phyloP scores from a whole-genome alignment of 306 rosid species.

The Glycyrrhiza uralensis region DNA sequence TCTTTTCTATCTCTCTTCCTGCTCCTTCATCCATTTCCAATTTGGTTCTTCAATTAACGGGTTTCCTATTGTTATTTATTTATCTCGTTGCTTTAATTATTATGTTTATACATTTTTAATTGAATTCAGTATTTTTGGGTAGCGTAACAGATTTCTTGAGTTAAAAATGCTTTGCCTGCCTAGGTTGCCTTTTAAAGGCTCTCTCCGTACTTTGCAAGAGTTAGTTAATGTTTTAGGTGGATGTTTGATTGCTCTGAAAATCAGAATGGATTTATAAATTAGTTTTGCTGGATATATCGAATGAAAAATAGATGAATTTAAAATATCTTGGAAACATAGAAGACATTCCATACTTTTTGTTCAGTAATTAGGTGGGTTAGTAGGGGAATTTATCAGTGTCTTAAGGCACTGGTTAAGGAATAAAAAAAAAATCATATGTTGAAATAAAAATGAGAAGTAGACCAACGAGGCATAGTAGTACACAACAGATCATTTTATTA shows the following conservation, averaged over 20 bases:
- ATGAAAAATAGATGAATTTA: not conserved
- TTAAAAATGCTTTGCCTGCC: not conserved
- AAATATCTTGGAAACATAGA: no score
- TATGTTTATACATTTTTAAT: not conserved
- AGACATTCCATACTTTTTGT: not conserved
- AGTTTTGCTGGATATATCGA: no score
- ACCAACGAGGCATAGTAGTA: not conserved
- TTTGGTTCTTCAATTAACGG: not conserved
- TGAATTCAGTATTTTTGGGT: not conserved
- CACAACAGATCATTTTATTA: no score
- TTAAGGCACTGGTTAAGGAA: no score
- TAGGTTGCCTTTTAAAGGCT: not conserved
- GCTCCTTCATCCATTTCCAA: not conserved
- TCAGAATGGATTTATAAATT: not conserved
- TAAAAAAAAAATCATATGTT: no score
- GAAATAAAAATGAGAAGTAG: not conserved
- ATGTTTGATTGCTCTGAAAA: not conserved
- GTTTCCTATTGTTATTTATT: not conserved
- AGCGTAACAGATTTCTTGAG: not conserved
- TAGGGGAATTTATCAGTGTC: not conserved
- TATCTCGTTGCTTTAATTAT: not conserved
- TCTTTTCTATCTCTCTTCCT: not conserved
- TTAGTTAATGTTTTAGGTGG: not conserved
- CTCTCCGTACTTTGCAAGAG: not conserved
- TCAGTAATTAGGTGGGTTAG: not conserved